These are phyloP conservation scores for Agaricus blazei DNA, from an alignment of 768 basidiomycete genomes.

Conservation along the genomic window DNA sequence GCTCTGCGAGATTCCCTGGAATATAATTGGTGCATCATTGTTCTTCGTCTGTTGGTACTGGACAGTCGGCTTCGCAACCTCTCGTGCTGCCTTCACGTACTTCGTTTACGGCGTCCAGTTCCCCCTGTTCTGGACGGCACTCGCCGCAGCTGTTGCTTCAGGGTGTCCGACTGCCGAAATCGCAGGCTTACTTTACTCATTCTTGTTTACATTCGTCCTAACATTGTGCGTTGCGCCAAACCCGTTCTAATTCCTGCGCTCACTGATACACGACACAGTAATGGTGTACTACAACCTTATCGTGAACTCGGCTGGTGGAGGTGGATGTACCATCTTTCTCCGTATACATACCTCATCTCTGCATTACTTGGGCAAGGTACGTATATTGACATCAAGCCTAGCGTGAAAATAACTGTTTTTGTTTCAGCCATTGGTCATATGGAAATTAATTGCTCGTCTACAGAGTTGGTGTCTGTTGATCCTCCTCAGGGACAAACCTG, in stretches of 20 bases:
- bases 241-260: not conserved
- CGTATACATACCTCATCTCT: slow-evolving; percentile 48
- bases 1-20: slow-evolving; percentile 59
- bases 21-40: slow-evolving; percentile 52
- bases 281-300: slow-evolving; percentile 67
- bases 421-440: slow-evolving; percentile 45
- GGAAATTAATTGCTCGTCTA: slow-evolving; percentile 47
- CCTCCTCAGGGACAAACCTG: slow-evolving; percentile 61
- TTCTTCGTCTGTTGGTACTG: slow-evolving; percentile 74
- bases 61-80: slow-evolving; percentile 56
- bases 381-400: slow-evolving; percentile 11
- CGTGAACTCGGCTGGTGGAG: slow-evolving; percentile 60
- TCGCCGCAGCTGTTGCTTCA: slow-evolving; percentile 56
- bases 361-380: slow-evolving; percentile 44
- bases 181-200: slow-evolving; percentile 51
- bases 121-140: slow-evolving; percentile 60
- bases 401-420: slow-evolving; percentile 21
- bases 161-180: slow-evolving; percentile 58
- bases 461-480: slow-evolving; percentile 57
- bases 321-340: slow-evolving; percentile 63
- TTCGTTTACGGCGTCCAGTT: slow-evolving; percentile 51
- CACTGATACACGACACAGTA: slow-evolving; percentile 24
- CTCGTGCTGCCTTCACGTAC: slow-evolving; percentile 55
- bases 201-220: slow-evolving; percentile 58
- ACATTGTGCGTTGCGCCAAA: slow-evolving; percentile 42